Conservation (phyloP, 768 basidiomycete genomes). For the Phanerochaete sordida region DNA sequence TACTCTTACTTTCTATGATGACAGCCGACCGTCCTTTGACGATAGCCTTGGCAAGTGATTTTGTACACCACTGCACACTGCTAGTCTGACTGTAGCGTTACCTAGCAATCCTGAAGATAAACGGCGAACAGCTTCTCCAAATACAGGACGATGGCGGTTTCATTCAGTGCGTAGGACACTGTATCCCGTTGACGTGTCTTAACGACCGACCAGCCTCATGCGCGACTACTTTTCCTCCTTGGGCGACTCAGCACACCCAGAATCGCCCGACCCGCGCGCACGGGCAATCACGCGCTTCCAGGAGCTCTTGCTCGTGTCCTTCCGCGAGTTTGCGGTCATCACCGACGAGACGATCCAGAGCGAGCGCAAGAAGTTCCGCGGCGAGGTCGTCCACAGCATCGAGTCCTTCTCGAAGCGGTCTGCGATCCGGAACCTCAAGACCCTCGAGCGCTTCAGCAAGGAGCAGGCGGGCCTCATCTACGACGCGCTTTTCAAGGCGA, state of each 20-base stretch:
- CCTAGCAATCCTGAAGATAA: slow-evolving; percentile 93
- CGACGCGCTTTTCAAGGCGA: slow-evolving; percentile 84
- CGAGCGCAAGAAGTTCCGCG: slow-evolving; percentile 82
- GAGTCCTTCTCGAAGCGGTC: slow-evolving; percentile 93
- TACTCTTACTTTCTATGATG: neutral
- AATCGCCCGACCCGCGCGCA: slow-evolving; percentile 81
- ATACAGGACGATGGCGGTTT: slow-evolving; percentile 97
- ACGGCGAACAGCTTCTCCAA: slow-evolving; percentile 86
- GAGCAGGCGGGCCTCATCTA: slow-evolving; percentile 89
- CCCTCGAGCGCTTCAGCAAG: slow-evolving; percentile 77
- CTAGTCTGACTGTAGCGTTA: neutral
- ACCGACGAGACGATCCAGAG: slow-evolving; percentile 89
- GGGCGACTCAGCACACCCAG: slow-evolving; percentile 90
- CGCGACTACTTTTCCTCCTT: slow-evolving; percentile 92
- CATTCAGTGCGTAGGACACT: slow-evolving; percentile 62
- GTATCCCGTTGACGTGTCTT: neutral
- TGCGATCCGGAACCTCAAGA: slow-evolving; percentile 82
- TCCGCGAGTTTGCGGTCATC: slow-evolving; percentile 95
- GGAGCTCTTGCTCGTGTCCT: slow-evolving; percentile 92
- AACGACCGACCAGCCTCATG: slow-evolving; percentile 68
- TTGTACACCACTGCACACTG: no score
- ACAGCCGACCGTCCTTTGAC: neutral
- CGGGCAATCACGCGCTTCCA: slow-evolving; percentile 97
- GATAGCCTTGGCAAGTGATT: slow-evolving; percentile 55
- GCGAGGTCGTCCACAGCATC: slow-evolving; percentile 88